Conservation (phyloP, 768 basidiomycete species). For the Lentinula boryana region DNA sequence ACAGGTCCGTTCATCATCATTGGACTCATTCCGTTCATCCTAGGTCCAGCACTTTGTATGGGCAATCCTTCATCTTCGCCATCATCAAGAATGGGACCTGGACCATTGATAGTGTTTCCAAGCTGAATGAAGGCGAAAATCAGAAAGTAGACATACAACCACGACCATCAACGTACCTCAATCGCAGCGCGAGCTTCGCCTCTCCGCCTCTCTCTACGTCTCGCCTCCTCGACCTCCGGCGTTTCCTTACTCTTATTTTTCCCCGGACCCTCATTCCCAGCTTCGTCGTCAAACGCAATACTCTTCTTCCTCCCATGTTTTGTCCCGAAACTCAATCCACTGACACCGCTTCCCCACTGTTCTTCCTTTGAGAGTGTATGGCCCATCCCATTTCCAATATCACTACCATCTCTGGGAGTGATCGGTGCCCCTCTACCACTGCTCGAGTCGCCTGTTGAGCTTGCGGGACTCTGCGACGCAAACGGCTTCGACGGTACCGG, state of each 20-base stretch:
- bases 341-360: slow-evolving; percentile 27
- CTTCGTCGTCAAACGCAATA: slow-evolving; percentile 63
- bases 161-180: slow-evolving; percentile 50
- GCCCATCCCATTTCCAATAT: slow-evolving; percentile 29
- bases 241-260: slow-evolving; percentile 31
- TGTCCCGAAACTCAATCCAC: slow-evolving; percentile 21
- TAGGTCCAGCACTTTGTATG: slow-evolving; percentile 30
- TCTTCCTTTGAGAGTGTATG: slow-evolving; percentile 14
- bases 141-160: slow-evolving; percentile 3
- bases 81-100: slow-evolving; percentile 52
- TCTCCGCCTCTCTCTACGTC: slow-evolving; percentile 67
- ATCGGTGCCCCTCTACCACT: slow-evolving; percentile 61
- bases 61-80: slow-evolving; percentile 47
- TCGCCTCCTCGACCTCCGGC: slow-evolving; percentile 40
- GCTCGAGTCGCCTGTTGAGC: slow-evolving; percentile 82
- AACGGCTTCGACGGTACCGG: slow-evolving; percentile 49
- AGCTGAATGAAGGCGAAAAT: slow-evolving; percentile 40
- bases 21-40: slow-evolving; percentile 38
- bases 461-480: slow-evolving; percentile 65
- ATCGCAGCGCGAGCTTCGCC: slow-evolving; percentile 84
- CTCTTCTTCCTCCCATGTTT: slow-evolving; percentile 42
- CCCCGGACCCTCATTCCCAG: slow-evolving; percentile 10
- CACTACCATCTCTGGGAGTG: slow-evolving; percentile 78
- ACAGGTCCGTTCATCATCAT: slow-evolving; percentile 37
- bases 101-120: slow-evolving; percentile 84